These are phyloP conservation scores for Sugiyamaella pinicola DNA, from an alignment of 1,139 yeast species.

Conservation along the genomic window DNA sequence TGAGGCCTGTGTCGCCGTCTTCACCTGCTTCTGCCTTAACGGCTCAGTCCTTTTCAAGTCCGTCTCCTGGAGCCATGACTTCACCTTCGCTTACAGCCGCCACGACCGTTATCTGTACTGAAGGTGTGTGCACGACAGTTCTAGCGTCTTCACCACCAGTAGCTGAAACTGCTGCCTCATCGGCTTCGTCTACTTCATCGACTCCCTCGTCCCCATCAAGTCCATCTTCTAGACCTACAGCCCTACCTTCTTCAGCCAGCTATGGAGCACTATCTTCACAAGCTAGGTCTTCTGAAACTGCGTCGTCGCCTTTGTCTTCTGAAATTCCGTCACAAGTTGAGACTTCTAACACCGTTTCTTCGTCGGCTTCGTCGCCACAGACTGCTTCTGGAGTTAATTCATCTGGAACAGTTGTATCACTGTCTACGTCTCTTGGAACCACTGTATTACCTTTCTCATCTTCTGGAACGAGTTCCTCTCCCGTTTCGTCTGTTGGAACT, in stretches of 20 bases:
- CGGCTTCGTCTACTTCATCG: neutral
- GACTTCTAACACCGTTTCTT: no score
- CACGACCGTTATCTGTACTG: neutral
- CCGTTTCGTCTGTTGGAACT: no score
- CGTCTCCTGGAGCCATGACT: neutral
- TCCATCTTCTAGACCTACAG: neutral
- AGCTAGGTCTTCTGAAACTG: slow-evolving; percentile 9
- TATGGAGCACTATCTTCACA: neutral
- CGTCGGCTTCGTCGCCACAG: no score
- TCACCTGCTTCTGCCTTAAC: neutral
- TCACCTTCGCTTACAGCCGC: neutral
- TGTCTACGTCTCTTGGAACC: slow-evolving; percentile 11
- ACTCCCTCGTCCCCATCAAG: neutral
- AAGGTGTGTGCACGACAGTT: neutral
- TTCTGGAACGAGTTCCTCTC: no score
- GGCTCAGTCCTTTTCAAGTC: neutral
- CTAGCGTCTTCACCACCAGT: neutral
- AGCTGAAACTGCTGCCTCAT: neutral
- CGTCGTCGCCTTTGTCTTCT: neutral
- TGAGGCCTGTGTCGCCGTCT: neutral
- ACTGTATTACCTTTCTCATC: no score
- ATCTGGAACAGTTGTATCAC: neutral
- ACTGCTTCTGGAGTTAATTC: no score
- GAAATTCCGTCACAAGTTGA: neutral
- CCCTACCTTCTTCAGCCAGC: slow-evolving; percentile 12